A percentile compares a stretch with the other conserved stretches of the same genome.
Conservation (phyloP, 768 basidiomycete species). For the Leccinum subtestaceum region DNA sequence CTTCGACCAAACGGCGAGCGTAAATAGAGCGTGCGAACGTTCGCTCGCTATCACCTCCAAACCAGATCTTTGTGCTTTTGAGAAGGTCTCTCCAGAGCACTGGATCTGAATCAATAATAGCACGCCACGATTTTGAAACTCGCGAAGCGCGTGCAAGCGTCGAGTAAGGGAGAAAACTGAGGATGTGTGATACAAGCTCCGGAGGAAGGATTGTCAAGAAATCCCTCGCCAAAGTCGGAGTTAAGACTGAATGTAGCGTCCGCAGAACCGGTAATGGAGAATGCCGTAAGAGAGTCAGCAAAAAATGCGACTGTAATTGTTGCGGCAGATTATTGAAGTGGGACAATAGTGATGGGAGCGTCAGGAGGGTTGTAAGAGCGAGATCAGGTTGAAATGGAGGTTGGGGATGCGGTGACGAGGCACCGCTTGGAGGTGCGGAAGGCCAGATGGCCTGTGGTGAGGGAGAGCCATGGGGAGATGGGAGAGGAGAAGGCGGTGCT, state of each 20-base stretch:
- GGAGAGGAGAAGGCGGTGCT: conserved; percentile 80
- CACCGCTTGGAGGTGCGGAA: conserved; percentile 76
- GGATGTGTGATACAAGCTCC: conserved; percentile 86
- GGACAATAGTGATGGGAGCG: conserved; percentile 76
- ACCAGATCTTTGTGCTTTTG: conserved; percentile 83
- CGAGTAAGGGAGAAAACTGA: conserved; percentile 79
- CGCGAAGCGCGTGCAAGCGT: conserved; percentile 84
- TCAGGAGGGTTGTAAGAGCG: conserved; percentile 77
- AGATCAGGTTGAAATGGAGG: conserved; percentile 80
- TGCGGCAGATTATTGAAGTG: conserved; percentile 82
- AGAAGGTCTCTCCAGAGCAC: conserved; percentile 88
- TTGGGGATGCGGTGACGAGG: conserved; percentile 65
- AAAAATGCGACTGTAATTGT: conserved; percentile 86
- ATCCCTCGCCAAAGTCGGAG: conserved; percentile 89
- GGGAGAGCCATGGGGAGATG: conserved; percentile 83
- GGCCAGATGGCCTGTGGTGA: conserved; percentile 75
- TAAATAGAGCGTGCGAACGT: conserved; percentile 73
- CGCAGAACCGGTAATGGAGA: conserved; percentile 90
- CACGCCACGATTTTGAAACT: conserved; percentile 88
- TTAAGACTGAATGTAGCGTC: conserved; percentile 82
- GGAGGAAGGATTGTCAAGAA: conserved; percentile 90
- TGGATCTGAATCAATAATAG: conserved; percentile 87
- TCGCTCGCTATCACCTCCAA: conserved; percentile 80
- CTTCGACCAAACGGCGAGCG: conserved; percentile 51
- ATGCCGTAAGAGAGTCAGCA: conserved; percentile 88